A percentile compares a stretch with the other conserved stretches of the same genome.
Conservation (phyloP, 352 stramenopile genomes). For the Halophytophthora batemanensis region DNA sequence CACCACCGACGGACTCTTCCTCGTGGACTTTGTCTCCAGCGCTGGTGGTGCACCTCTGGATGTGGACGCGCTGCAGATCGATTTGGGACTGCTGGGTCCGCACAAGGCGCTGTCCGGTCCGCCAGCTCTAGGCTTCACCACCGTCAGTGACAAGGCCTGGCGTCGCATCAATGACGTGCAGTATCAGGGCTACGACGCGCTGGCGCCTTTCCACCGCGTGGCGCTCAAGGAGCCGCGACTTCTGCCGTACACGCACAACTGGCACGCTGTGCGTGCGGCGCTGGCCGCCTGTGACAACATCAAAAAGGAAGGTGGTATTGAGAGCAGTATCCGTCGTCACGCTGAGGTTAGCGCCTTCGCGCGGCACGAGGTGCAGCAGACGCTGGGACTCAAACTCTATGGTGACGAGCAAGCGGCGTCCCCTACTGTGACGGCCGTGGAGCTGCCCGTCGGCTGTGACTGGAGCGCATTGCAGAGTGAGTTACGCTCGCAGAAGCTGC, state of each 20-base stretch:
- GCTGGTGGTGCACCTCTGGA: constrained; percentile 33
- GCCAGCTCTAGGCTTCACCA: constrained; percentile 39
- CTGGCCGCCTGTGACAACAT: constrained; percentile 36
- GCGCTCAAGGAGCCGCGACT: constrained; percentile 29
- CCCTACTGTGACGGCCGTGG: constrained; percentile 48
- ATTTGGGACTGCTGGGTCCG: constrained; percentile 40
- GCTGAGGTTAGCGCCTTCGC: constrained; percentile 34
- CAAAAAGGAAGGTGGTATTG: constrained; percentile 31
- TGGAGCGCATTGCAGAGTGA: constrained; percentile 33
- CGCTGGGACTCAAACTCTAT: constrained; percentile 35
- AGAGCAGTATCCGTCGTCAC: constrained; percentile 25
- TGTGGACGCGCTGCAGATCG: constrained; percentile 41
- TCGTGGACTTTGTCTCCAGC: constrained; percentile 60
- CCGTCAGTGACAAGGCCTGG: constrained; percentile 49
- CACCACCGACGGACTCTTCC: constrained; percentile 48
- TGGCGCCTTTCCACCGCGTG: constrained; percentile 41
- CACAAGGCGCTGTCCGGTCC: constrained; percentile 51
- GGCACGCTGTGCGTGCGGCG: constrained; percentile 43
- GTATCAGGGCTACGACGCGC: constrained; percentile 47
- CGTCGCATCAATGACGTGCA: constrained; percentile 37
- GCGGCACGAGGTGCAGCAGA: constrained; percentile 25
- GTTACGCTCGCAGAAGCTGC: constrained; percentile 31
- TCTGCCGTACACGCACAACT: constrained; percentile 59
- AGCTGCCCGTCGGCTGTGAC: constrained; percentile 28
- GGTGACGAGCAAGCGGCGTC: constrained; percentile 27